phyloP scores from a whole-genome alignment of 306 rosid species.

The Acmispon strigosus region DNA sequence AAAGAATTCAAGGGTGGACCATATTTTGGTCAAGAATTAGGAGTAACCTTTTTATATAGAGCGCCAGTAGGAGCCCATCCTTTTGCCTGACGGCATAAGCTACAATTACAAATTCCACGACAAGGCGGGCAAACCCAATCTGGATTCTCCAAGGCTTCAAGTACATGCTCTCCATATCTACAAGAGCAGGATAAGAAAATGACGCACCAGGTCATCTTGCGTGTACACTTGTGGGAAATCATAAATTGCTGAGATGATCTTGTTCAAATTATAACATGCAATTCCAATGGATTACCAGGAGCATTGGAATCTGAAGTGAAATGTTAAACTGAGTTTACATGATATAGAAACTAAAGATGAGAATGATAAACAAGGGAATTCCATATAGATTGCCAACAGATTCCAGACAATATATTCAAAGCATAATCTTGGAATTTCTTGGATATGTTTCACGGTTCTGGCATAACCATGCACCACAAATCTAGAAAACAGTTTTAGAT shows the following conservation, averaged over 20 bases:
- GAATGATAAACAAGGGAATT: neutral
- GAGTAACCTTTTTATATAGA: constrained; percentile 70
- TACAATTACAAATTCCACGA: constrained; percentile 99
- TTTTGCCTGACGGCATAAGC: constrained; percentile 81
- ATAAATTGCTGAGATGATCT: neutral
- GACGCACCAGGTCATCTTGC: neutral
- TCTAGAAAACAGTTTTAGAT: neutral
- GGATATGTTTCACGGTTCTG: neutral
- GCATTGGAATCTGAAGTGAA: neutral
- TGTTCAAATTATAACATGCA: neutral
- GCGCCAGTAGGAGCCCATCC: constrained; percentile 89
- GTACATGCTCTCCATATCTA: constrained; percentile 94
- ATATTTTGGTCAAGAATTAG: constrained; percentile 6
- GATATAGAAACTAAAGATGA: neutral
- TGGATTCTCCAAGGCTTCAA: constrained; percentile 67
- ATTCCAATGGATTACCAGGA: too few relatives aligned
- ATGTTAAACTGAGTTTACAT: neutral
- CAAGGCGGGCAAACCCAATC: constrained; percentile 79
- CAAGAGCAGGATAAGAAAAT: constrained; percentile 5
- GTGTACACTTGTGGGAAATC: neutral
- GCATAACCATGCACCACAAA: neutral
- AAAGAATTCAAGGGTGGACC: neutral
- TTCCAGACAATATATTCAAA: constrained; percentile 2
- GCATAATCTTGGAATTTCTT: neutral
- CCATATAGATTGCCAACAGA: neutral